These are phyloP conservation scores for Pyricularia pennisetigena DNA, from an alignment of 2,329 filamentous ascomycete species.

Conservation along the genomic window DNA sequence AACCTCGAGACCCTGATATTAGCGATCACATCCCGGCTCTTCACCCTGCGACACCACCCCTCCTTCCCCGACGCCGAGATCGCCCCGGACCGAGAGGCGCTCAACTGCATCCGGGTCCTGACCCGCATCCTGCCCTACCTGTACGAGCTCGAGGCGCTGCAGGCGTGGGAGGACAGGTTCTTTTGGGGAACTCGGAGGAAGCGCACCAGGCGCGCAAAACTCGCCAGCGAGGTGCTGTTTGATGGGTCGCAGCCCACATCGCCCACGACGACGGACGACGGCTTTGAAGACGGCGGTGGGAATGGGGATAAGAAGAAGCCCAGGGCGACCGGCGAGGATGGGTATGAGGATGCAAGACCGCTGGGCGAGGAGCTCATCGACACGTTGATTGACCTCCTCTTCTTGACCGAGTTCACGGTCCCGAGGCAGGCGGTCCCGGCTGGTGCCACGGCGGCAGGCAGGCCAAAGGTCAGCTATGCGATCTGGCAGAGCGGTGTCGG, in stretches of 20 bases:
- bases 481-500: slow-evolving; percentile 99
- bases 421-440: slow-evolving; percentile 47
- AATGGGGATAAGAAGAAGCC: slow-evolving; percentile 12
- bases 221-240: slow-evolving; percentile 71
- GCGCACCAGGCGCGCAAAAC: slow-evolving; percentile 54
- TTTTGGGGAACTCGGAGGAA: slow-evolving; percentile 77
- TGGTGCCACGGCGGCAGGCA: slow-evolving; percentile 33
- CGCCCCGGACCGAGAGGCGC: slow-evolving; percentile 75
- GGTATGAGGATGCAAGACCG: slow-evolving; percentile 76
- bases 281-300: background rate
- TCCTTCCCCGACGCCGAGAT: slow-evolving; percentile 83
- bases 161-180: slow-evolving; percentile 83
- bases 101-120: slow-evolving; percentile 89
- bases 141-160: slow-evolving; percentile 78
- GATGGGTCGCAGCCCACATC: slow-evolving; percentile 48
- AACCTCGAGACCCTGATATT: slow-evolving; percentile 86
- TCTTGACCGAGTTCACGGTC: slow-evolving; percentile 84
- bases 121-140: slow-evolving; percentile 84
- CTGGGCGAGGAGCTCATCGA: slow-evolving; percentile 90
- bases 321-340: slow-evolving; percentile 37
- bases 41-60: slow-evolving; percentile 74
- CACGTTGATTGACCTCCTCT: slow-evolving; percentile 77
- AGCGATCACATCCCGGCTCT: slow-evolving; percentile 73
- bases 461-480: slow-evolving; percentile 76
- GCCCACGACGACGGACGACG: slow-evolving; percentile 23